phyloP scores from a whole-genome alignment of 2,329 filamentous ascomycete species.

The Didymella glomerata region DNA sequence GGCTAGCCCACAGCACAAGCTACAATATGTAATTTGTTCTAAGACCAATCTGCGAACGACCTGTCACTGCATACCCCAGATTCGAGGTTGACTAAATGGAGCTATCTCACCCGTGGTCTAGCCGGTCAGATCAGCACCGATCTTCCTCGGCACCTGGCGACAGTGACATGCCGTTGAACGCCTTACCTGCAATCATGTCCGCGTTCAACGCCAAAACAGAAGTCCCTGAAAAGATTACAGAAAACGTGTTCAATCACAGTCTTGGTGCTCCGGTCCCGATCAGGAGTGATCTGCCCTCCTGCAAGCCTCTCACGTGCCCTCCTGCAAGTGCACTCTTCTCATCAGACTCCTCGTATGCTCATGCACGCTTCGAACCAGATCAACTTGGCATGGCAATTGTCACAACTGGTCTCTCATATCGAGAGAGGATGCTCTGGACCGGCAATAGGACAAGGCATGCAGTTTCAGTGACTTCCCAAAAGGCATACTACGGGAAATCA shows the following conservation, averaged over 20 bases:
- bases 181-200: not conserved
- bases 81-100: not conserved
- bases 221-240: not conserved
- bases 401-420: too few relatives aligned
- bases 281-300: not conserved
- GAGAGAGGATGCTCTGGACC: not conserved
- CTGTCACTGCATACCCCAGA: not conserved
- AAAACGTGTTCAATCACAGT: not conserved
- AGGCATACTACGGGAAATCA: constrained; percentile 1
- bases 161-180: constrained; percentile 16
- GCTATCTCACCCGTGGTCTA: not conserved
- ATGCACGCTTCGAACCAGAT: not conserved
- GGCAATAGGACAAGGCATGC: not conserved
- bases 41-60: constrained; percentile 4
- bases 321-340: not conserved
- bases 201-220: not conserved
- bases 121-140: constrained; percentile 1
- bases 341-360: not conserved
- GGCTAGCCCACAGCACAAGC: not conserved
- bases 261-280: not conserved
- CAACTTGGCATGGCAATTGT: not conserved
- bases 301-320: not conserved
- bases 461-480: not conserved
- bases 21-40: not conserved
- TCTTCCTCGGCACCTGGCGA: not conserved